Conservation (phyloP, 495 filamentous ascomycete genomes). For the Trichoderma orchidacearum region DNA sequence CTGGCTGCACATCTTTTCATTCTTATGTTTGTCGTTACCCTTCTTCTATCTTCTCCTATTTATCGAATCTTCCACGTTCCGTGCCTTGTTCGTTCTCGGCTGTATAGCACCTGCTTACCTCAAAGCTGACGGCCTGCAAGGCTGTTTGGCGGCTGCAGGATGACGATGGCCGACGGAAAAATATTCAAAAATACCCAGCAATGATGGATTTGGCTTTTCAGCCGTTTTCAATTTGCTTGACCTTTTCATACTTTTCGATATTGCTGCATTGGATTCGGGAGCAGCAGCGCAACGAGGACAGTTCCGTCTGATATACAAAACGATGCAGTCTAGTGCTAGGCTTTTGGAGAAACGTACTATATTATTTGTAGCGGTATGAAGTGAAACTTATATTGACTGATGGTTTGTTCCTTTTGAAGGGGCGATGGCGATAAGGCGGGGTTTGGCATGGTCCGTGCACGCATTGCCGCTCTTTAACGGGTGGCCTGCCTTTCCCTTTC, state of each 20-base stretch:
- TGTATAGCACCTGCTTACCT: background rate
- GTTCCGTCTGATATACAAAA: no score
- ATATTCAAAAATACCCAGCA: background rate
- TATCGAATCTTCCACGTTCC: background rate
- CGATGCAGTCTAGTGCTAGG: no score
- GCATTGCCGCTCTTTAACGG: background rate
- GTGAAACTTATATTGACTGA: no score
- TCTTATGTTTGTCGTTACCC: background rate
- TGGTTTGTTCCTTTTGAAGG: no score
- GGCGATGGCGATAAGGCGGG: no score
- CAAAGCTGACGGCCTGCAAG: no score
- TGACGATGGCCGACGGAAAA: background rate
- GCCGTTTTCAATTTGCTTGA: no score
- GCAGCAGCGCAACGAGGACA: no score
- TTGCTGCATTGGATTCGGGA: no score
- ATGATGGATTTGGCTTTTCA: background rate
- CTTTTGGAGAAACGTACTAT: no score
- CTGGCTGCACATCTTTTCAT: background rate
- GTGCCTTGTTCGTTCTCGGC: background rate
- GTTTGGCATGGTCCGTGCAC: background rate
- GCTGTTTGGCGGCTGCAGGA: background rate
- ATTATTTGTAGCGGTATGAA: no score
- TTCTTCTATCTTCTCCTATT: background rate
- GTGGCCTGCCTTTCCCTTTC: background rate
- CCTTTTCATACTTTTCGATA: no score